phyloP scores from a whole-genome alignment of 257 asterid genomes.

The Przewalskia tangutica region DNA sequence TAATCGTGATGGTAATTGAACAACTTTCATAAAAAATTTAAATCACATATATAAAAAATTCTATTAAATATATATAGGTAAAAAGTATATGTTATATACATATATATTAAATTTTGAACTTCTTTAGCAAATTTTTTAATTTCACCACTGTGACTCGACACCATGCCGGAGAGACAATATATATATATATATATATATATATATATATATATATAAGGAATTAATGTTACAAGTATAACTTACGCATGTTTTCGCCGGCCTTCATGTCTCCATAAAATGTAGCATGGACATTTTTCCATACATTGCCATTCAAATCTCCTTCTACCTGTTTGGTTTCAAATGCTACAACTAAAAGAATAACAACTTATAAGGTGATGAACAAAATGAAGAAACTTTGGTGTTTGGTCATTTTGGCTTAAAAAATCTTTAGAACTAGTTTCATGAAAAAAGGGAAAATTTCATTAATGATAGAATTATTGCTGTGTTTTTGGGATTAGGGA shows the following conservation, averaged over 20 bases:
- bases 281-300: conserved; percentile 2
- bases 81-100: too few species aligned
- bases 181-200: too few species aligned
- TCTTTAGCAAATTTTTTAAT: too few species aligned
- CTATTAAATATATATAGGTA: too few species aligned
- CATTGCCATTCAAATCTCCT: neutral
- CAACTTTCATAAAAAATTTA: too few species aligned
- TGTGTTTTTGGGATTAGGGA: neutral
- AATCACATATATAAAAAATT: too few species aligned
- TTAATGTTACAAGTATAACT: neutral
- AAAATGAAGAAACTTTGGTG: neutral
- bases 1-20: too few species aligned
- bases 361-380: neutral
- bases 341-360: neutral
- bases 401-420: neutral
- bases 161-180: neutral
- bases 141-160: too few species aligned
- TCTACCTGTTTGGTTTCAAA: neutral
- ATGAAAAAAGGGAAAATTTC: neutral
- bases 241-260: neutral
- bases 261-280: conserved; percentile 1
- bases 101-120: too few species aligned
- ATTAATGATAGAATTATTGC: neutral
- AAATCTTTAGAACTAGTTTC: neutral
- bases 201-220: too few species aligned